A percentile compares a stretch with the other conserved stretches of the same genome.
phyloP scores from a whole-genome alignment of 306 rosid species.

The Ammopiptanthus mongolicus region DNA sequence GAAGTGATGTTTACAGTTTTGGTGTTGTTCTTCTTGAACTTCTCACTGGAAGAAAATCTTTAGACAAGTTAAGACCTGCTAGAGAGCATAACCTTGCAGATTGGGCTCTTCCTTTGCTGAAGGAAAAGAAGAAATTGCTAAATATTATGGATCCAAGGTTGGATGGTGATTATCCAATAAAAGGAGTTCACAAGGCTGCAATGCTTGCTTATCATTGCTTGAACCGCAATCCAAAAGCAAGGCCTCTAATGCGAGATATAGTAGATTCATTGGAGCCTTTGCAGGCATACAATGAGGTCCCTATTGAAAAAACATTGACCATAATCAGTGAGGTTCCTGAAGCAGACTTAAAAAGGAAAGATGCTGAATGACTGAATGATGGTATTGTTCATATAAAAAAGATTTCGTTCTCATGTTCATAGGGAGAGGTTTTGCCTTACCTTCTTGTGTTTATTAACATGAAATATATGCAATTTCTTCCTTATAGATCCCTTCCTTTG shows the following conservation, averaged over 20 bases:
- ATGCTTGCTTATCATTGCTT: constrained; percentile 91
- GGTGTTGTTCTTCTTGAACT: constrained; percentile 97
- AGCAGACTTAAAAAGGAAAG: constrained; percentile 37
- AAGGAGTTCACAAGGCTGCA: constrained; percentile 85
- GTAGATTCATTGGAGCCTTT: constrained; percentile 98
- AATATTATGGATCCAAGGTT: constrained; percentile 78
- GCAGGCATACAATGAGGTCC: constrained; percentile 40
- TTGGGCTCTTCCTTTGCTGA: constrained; percentile 91
- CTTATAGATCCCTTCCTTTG: neutral
- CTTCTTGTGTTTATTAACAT: constrained; percentile 19
- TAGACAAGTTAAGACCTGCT: constrained; percentile 78
- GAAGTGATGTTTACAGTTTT: constrained; percentile 94
- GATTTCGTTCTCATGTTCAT: constrained; percentile 18
- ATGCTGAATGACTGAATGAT: constrained; percentile 23
- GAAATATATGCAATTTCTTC: constrained; percentile 20
- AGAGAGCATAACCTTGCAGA: constrained; percentile 90
- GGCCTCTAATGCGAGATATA: constrained; percentile 93
- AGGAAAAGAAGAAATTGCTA: constrained; percentile 80
- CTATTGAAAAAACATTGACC: constrained; percentile 48
- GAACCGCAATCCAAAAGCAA: constrained; percentile 92
- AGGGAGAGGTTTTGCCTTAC: constrained; percentile 27
- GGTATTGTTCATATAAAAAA: neutral
- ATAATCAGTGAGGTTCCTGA: constrained; percentile 45
- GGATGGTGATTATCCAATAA: constrained; percentile 72
- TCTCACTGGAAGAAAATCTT: constrained; percentile 75